A percentile compares a stretch with the other conserved stretches of the same genome.
Conservation (phyloP, 768 basidiomycete species). For the Dioszegia crocea region DNA sequence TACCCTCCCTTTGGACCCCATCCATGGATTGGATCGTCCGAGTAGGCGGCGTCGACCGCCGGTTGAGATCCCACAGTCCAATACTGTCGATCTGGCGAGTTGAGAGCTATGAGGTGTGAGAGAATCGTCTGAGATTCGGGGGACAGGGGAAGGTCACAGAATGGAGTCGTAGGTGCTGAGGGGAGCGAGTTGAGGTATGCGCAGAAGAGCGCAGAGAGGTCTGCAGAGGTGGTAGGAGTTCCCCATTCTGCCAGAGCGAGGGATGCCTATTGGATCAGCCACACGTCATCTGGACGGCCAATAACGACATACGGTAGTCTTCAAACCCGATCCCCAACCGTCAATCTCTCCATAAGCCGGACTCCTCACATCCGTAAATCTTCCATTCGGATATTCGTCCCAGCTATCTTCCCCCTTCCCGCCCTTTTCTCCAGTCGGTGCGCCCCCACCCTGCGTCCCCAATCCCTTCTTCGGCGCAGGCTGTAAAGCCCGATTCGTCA, state of each 20-base stretch:
- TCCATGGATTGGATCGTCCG: slow-evolving; percentile 73
- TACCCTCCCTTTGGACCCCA: slow-evolving; percentile 92
- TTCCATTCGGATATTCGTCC: slow-evolving; percentile 52
- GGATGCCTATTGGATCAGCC: slow-evolving; percentile 55
- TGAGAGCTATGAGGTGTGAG: slow-evolving; percentile 69
- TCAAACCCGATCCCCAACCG: slow-evolving; percentile 50
- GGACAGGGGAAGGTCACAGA: slow-evolving; percentile 75
- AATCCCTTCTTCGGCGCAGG: slow-evolving; percentile 36
- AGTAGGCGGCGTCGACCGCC: slow-evolving; percentile 73
- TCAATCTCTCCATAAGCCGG: slow-evolving; percentile 52
- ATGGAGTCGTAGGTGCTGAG: slow-evolving; percentile 72
- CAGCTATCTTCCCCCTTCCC: slow-evolving; percentile 45
- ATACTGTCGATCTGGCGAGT: slow-evolving; percentile 61
- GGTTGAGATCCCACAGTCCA: slow-evolving; percentile 99
- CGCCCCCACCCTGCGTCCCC: slow-evolving; percentile 9
- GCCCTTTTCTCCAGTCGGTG: slow-evolving; percentile 24
- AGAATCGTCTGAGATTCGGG: slow-evolving; percentile 78
- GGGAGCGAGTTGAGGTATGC: slow-evolving; percentile 69
- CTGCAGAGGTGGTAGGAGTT: slow-evolving; percentile 60
- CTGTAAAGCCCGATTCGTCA: slow-evolving; percentile 36
- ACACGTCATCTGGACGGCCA: not conserved
- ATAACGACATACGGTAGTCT: slow-evolving; percentile 41
- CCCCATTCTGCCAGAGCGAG: slow-evolving; percentile 73
- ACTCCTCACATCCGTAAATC: slow-evolving; percentile 50
- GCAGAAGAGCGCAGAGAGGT: slow-evolving; percentile 75